Base-by-base conservation (phyloP, 192 early-diverging fungal genomes). In the Linnemannia exigua region DNA sequence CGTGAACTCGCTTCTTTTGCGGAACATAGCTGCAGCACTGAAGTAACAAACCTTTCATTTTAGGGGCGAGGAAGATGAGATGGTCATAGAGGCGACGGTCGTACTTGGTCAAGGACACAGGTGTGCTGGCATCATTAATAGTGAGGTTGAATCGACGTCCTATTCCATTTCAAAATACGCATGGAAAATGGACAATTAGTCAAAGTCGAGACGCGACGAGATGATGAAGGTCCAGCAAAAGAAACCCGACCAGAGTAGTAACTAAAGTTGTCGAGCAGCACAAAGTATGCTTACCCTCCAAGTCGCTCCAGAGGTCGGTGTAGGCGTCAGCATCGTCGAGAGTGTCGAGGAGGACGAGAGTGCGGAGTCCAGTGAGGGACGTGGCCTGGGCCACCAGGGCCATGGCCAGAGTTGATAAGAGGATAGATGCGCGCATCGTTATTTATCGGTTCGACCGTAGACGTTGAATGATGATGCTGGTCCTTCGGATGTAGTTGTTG, bases 11-110 rank as follows among this genome's bases (percentile, higher is more conserved):
- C 33, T n/a, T 5, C 67, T 33, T 11, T 38, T 44, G 44, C 5
- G 31, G 54, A 36, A 52, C 31, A 69, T 15, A 20, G 38, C 47
- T 38, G 51, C 46, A 19, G 67, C 38, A 35, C 11, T 46, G 28
- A 52, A 25, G 67, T 79, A 28, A 87, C 84, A 87, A 90, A 94
- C 95, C 89, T 72, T 88, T 79, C 46, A 93, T 90, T 17, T 90
- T 90, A n/a, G 96, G 96, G 25, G 96, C 90, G 82, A 99, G 91
- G 38, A 97, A 87, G 28, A 97, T 82, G 38, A 97, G 89, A 68
- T 99, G 96, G 86, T 98, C 95, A 87, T 92, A 98, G 31, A 77
- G 82, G 37, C 92, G 91, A 85, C 92, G 91, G 47, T 90, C 95
- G 72, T 90, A 90, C 19, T 89, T 82, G 75, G 92, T 89, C 67